Evolutionary conservation across 257 asterid species (phyloP).

Genomic region (Gentiana straminea): DNA sequence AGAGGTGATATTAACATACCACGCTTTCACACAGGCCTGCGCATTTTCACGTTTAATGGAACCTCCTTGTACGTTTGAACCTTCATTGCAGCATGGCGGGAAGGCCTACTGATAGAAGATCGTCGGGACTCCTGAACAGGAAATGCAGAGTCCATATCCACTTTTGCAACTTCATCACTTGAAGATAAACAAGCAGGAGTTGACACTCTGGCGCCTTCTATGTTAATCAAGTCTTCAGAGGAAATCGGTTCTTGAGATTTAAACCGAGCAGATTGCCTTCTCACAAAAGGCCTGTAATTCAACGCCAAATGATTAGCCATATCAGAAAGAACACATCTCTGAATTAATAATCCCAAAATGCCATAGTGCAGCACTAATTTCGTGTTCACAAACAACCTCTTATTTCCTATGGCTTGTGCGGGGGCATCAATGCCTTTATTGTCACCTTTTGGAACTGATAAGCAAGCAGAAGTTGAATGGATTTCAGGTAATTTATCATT

Average conservation of each 20-base stretch:
- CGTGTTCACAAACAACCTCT: constrained; percentile 10
- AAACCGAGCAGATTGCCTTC: constrained; percentile 58
- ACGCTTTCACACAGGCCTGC: constrained; percentile 33
- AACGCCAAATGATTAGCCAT: neutral
- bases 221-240: constrained; percentile 14
- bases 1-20: neutral
- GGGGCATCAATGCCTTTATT: constrained; percentile 12
- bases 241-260: constrained; percentile 23
- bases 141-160: constrained; percentile 6
- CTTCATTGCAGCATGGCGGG: constrained; percentile 53
- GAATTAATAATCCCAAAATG: neutral
- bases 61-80: constrained; percentile 66
- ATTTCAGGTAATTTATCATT: constrained; percentile 25
- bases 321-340: neutral
- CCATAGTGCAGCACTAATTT: neutral
- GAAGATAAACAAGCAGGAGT: constrained; percentile 8
- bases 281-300: constrained; percentile 25
- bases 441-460: constrained; percentile 10
- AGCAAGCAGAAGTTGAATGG: constrained; percentile 14
- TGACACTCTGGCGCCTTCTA: constrained; percentile 13
- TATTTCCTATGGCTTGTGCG: constrained; percentile 11
- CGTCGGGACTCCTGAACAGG: constrained; percentile 27
- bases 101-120: constrained; percentile 47
- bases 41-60: constrained; percentile 52
- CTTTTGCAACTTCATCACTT: constrained; percentile 13